These are phyloP conservation scores for Taphrina populina DNA, from an alignment of 1,139 yeast species.

Conservation along the genomic window DNA sequence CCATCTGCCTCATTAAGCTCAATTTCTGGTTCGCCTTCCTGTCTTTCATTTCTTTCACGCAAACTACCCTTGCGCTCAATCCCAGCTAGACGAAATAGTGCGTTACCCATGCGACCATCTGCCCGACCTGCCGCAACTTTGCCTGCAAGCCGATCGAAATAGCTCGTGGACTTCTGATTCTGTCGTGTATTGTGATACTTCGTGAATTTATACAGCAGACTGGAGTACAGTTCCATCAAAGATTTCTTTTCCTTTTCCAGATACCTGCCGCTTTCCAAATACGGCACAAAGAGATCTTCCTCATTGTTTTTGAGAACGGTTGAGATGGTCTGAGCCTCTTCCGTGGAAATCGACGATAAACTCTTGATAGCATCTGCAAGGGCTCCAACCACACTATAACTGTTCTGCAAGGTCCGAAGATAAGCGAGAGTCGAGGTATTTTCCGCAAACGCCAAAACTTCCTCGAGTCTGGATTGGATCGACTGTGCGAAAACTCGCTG, in stretches of 20 bases:
- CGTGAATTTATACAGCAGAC: conserved; percentile 38
- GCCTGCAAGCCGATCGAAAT: conserved; percentile 32
- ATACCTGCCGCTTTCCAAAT: conserved; percentile 65
- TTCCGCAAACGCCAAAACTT: conserved; percentile 63
- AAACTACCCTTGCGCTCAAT: conserved; percentile 38
- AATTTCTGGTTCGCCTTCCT: conserved; percentile 40
- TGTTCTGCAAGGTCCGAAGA: conserved; percentile 68
- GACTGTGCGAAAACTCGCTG: conserved; percentile 77
- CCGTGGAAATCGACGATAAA: conserved; percentile 42
- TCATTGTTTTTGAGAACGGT: conserved; percentile 67
- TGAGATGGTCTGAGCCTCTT: conserved; percentile 46
- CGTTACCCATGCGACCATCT: conserved; percentile 28
- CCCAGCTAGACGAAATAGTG: conserved; percentile 34
- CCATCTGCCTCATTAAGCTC: conserved; percentile 33
- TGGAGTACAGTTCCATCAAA: conserved; percentile 60
- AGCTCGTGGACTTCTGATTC: conserved; percentile 33
- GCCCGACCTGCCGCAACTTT: conserved; percentile 19
- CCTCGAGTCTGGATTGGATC: conserved; percentile 65
- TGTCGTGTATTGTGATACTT: conserved; percentile 26
- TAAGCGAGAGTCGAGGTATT: conserved; percentile 69
- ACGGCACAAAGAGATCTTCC: conserved; percentile 71
- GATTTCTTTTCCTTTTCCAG: conserved; percentile 71
- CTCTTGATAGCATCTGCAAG: conserved; percentile 68
- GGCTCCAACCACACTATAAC: conserved; percentile 61
- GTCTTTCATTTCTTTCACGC: conserved; percentile 42